A percentile compares a stretch with the other conserved stretches of the same genome.
phyloP scores from a whole-genome alignment of 1,139 yeast genomes.

The Yamadazyma diddensiae region DNA sequence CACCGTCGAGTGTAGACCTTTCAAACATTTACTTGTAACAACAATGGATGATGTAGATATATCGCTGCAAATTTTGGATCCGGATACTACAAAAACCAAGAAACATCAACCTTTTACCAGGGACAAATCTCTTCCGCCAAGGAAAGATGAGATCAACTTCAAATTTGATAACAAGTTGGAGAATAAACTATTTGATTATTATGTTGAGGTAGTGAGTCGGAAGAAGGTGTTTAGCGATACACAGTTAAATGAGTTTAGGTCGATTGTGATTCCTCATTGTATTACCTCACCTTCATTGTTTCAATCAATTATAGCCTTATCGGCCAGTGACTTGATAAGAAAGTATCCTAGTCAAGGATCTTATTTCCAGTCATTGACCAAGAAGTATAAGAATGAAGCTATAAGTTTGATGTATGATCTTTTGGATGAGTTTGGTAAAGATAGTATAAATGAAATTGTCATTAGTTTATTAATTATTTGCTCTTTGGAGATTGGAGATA shows the following conservation, averaged over 20 bases:
- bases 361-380: conserved; percentile 11
- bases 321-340: conserved; percentile 17
- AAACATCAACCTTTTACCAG: no score
- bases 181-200: conserved; percentile 14
- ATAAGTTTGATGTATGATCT: conserved; percentile 14
- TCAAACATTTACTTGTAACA: conserved; percentile 4
- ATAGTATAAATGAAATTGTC: conserved; percentile 12
- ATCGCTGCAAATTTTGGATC: conserved; percentile 1
- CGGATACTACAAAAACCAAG: conserved; percentile 1
- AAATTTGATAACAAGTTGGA: conserved; percentile 7
- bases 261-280: conserved; percentile 15
- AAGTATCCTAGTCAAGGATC: conserved; percentile 7
- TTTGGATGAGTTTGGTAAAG: conserved; percentile 12
- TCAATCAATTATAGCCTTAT: conserved; percentile 15
- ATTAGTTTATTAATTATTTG: conserved; percentile 21
- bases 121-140: no score
- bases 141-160: not conserved
- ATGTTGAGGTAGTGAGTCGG: conserved; percentile 14
- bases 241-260: conserved; percentile 15
- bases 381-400: conserved; percentile 16
- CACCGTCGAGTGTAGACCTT: not conserved
- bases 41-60: conserved; percentile 5
- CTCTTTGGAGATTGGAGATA: conserved; percentile 25
- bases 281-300: conserved; percentile 13
- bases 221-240: conserved; percentile 16